Conservation (phyloP, 352 stramenopile species). For the Phytopythium mirpurense region DNA sequence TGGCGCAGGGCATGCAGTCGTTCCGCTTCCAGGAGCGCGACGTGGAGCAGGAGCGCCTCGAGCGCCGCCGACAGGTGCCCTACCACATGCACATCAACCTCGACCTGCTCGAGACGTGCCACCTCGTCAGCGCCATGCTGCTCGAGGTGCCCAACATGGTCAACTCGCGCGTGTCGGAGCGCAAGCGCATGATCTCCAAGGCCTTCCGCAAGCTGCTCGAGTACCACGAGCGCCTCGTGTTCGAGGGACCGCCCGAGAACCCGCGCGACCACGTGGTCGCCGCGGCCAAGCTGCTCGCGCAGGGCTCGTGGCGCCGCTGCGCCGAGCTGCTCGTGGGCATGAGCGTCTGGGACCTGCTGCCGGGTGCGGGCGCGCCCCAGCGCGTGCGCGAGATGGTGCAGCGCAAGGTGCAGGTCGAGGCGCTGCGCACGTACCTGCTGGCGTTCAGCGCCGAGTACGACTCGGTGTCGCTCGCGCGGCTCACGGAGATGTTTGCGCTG, state of each 20-base stretch:
- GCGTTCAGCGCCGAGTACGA: slow-evolving; percentile 96
- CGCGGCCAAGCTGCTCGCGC: slow-evolving; percentile 91
- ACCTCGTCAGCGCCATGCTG: slow-evolving; percentile 98
- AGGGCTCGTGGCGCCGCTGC: slow-evolving; percentile 95
- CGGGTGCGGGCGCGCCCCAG: slow-evolving; percentile 73
- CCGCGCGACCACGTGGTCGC: slow-evolving; percentile 97
- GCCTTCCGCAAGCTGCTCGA: slow-evolving; percentile 93
- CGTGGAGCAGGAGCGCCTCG: slow-evolving; percentile 95
- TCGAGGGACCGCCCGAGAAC: slow-evolving; percentile 97
- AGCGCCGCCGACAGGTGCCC: slow-evolving; percentile 95
- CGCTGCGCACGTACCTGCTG: slow-evolving; percentile 95
- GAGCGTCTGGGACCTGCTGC: slow-evolving; percentile 95
- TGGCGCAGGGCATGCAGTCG: slow-evolving; percentile 94
- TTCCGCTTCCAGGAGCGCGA: slow-evolving; percentile 93
- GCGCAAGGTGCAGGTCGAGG: slow-evolving; percentile 95
- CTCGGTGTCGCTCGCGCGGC: slow-evolving; percentile 89
- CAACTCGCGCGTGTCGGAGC: slow-evolving; percentile 70
- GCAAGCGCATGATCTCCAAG: slow-evolving; percentile 91
- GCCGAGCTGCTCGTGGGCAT: slow-evolving; percentile 83
- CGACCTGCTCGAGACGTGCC: slow-evolving; percentile 96
- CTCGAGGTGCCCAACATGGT: slow-evolving; percentile 98
- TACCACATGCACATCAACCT: slow-evolving; percentile 99
- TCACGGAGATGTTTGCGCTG: slow-evolving; percentile 98
- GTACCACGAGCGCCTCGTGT: slow-evolving; percentile 91
- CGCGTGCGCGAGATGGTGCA: slow-evolving; percentile 90